These are phyloP conservation scores for Prinsepia uniflora DNA, from an alignment of 306 rosid genomes.

Conservation along the genomic window DNA sequence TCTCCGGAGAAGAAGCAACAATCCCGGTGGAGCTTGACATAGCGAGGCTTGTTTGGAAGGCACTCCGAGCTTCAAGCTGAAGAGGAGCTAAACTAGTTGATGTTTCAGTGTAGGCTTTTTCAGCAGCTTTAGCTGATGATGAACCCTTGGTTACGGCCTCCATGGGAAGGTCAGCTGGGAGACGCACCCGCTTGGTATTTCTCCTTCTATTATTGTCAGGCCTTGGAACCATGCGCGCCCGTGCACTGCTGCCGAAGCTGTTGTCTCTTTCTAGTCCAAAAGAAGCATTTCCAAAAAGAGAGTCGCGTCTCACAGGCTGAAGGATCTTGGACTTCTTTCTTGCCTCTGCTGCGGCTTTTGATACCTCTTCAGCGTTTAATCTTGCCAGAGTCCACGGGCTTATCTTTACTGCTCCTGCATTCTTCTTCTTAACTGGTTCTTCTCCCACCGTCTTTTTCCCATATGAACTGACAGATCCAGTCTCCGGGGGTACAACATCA, in stretches of 20 bases:
- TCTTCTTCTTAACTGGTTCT: conserved; percentile 65
- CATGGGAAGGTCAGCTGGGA: conserved; percentile 78
- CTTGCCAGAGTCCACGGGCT: conserved; percentile 98
- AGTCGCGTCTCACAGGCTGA: conserved; percentile 72
- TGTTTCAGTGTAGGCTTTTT: conserved; percentile 52
- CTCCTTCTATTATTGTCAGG: conserved; percentile 68
- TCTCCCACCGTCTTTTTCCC: conserved; percentile 62
- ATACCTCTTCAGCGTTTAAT: conserved; percentile 82
- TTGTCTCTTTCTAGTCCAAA: conserved; percentile 53
- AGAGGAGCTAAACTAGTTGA: conserved; percentile 67
- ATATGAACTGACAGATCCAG: conserved; percentile 70
- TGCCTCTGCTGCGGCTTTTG: conserved; percentile 97
- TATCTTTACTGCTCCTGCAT: conserved; percentile 67
- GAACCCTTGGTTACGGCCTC: conserved; percentile 50
- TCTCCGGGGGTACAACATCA: conserved; percentile 95
- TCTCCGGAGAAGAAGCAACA: conserved; percentile 86
- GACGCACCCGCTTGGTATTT: conserved; percentile 62
- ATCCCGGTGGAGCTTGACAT: conserved; percentile 65
- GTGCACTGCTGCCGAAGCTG: conserved; percentile 68
- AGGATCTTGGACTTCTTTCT: conserved; percentile 88
- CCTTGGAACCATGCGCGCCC: conserved; percentile 48
- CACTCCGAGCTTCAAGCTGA: conserved; percentile 78
- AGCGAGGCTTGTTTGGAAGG: conserved; percentile 64
- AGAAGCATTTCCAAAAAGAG: conserved; percentile 39
- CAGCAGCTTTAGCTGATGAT: conserved; percentile 30